A percentile compares a stretch with the other conserved stretches of the same genome.
Conservation (phyloP, 371 early-diverging fungal species). For the Lichtheimia ornata region DNA sequence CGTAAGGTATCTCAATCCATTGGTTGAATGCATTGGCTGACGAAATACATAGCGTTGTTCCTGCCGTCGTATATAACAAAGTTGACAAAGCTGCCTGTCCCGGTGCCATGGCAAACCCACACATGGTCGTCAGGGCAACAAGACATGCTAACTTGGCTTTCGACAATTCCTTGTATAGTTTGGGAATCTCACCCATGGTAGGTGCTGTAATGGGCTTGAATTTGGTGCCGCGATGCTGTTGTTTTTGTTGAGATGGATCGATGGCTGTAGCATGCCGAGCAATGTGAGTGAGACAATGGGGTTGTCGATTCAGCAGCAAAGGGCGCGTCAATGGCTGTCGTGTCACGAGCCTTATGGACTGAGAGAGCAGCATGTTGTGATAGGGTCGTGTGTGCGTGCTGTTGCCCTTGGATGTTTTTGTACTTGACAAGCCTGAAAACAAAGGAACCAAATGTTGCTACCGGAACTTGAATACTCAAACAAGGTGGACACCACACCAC, state of each 20-base stretch:
- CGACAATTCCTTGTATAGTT: conserved; percentile 61
- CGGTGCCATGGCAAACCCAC: conserved; percentile 93
- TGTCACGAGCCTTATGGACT: background rate
- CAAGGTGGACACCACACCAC: background rate
- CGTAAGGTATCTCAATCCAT: conserved; percentile 94
- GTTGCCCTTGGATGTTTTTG: background rate
- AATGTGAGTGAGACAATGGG: background rate
- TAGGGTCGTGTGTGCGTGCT: background rate
- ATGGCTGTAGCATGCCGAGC: conserved; percentile 18
- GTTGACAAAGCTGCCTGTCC: conserved; percentile 70
- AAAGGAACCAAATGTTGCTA: background rate
- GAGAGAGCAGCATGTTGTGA: background rate
- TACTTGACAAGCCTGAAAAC: background rate
- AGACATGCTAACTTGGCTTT: conserved; percentile 88
- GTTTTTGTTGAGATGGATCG: background rate
- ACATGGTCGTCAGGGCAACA: conserved; percentile 93
- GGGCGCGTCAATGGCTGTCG: background rate
- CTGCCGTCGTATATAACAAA: conserved; percentile 81
- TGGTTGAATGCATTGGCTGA: conserved; percentile 96
- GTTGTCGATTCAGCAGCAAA: background rate
- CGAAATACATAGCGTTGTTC: conserved; percentile 89
- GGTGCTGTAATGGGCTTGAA: conserved; percentile 43
- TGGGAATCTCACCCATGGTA: conserved; percentile 40
- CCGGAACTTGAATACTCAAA: background rate
- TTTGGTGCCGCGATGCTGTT: conserved; percentile 28